phyloP scores from a whole-genome alignment of 345 rosid genomes.

The Balakata baccata region DNA sequence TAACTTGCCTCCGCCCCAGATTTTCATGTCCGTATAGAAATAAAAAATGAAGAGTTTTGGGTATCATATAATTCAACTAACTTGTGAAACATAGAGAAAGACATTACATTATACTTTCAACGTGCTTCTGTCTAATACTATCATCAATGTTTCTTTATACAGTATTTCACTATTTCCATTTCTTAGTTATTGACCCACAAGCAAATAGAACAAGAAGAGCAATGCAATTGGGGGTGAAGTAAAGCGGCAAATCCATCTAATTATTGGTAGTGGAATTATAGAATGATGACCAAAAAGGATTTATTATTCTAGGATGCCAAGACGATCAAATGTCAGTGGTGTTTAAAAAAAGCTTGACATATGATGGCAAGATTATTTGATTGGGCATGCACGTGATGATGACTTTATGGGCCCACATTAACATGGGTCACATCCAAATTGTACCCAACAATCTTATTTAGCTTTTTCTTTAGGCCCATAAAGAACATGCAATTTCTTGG shows the following conservation, averaged over 20 bases:
- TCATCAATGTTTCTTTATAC: not conserved
- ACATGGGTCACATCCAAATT: not conserved
- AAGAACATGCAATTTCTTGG: not conserved
- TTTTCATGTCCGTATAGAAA: too few relatives aligned
- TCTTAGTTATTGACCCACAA: too few relatives aligned
- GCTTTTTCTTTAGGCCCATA: not conserved
- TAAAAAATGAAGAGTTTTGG: not conserved
- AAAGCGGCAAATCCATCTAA: not conserved
- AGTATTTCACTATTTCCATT: too few relatives aligned
- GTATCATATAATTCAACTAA: not conserved
- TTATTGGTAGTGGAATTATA: not conserved
- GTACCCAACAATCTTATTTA: not conserved
- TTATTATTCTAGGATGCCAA: not conserved
- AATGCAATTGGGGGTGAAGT: not conserved
- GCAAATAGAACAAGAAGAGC: not conserved
- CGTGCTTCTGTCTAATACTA: not conserved
- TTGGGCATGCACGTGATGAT: slow-evolving; percentile 28
- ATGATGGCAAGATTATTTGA: slow-evolving; percentile 26
- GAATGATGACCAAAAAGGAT: not conserved
- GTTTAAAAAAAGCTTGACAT: slow-evolving; percentile 25
- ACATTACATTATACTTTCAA: not conserved
- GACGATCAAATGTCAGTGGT: slow-evolving; percentile 18
- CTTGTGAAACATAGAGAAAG: not conserved
- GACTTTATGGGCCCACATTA: slow-evolving; percentile 16
- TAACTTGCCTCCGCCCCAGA: too few relatives aligned